These are phyloP conservation scores for Aspergillus olivimuriae DNA, from an alignment of 495 filamentous ascomycete species.

Conservation along the genomic window DNA sequence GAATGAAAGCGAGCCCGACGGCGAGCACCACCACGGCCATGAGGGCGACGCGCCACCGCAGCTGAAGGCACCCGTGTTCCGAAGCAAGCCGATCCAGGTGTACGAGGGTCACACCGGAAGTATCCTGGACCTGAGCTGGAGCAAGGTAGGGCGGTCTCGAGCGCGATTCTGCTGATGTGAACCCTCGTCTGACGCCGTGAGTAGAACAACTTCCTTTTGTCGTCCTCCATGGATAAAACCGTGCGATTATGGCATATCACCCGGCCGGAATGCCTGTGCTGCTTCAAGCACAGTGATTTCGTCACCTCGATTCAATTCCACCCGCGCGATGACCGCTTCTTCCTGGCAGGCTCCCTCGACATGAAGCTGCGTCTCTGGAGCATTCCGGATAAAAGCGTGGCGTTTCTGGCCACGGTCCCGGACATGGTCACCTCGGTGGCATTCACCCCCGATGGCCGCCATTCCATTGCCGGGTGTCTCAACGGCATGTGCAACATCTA, in stretches of 20 bases:
- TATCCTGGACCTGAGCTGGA: conserved; percentile 92
- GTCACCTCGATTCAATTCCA: conserved; percentile 95
- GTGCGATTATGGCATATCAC: conserved; percentile 92
- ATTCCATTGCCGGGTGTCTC: conserved; percentile 81
- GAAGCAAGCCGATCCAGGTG: conserved; percentile 64
- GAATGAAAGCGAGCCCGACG: conserved; percentile 60
- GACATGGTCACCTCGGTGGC: conserved; percentile 91
- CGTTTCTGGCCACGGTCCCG: conserved; percentile 73
- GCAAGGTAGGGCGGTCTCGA: conserved; percentile 54
- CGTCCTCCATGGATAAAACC: conserved; percentile 97
- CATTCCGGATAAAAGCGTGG: conserved; percentile 93
- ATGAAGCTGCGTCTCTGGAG: conserved; percentile 92
- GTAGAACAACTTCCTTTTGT: conserved; percentile 91
- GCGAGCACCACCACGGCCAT: conserved; percentile 54
- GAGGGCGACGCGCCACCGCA: conserved; percentile 40
- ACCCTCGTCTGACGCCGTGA: conserved; percentile 2
- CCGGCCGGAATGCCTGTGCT: conserved; percentile 80
- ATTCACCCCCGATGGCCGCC: conserved; percentile 88
- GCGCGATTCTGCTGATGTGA: neutral
- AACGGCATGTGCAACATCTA: conserved; percentile 87
- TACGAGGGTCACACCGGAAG: conserved; percentile 83
- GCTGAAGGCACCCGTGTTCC: conserved; percentile 90
- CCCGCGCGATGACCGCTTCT: conserved; percentile 92
- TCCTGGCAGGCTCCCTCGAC: conserved; percentile 89
- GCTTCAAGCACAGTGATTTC: conserved; percentile 95